phyloP scores from a whole-genome alignment of 345 rosid genomes.

The Syzygium aromaticum region DNA sequence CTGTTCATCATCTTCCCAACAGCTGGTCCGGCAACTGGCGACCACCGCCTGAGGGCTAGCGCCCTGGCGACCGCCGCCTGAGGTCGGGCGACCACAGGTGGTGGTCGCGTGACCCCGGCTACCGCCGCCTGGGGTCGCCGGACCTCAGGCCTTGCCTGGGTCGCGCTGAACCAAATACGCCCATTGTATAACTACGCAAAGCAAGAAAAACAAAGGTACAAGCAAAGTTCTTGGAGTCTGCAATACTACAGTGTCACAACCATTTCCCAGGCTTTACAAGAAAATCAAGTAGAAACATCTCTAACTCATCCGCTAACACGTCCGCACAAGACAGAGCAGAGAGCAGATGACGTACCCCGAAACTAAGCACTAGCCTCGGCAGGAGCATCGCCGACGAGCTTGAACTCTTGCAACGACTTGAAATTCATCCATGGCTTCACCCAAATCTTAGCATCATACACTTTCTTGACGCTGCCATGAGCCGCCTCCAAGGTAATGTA shows the following conservation, averaged over 20 bases:
- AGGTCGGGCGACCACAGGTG: no score
- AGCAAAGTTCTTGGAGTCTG: neutral
- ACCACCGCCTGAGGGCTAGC: no score
- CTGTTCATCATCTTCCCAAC: no score
- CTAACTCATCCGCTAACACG: neutral
- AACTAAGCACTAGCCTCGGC: neutral
- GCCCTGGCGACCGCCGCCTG: no score
- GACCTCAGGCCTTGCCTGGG: no score
- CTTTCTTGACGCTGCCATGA: constrained; percentile 75
- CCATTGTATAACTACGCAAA: neutral
- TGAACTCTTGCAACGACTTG: constrained; percentile 81
- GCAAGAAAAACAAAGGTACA: neutral
- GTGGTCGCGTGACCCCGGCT: no score
- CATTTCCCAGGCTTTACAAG: neutral
- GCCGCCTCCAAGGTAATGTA: constrained; percentile 65
- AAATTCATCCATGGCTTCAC: constrained; percentile 87
- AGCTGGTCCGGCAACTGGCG: no score
- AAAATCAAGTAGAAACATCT: no score
- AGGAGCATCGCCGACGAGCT: constrained; percentile 38
- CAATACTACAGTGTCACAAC: neutral
- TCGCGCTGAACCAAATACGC: no score
- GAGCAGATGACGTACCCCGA: neutral
- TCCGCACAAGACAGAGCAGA: neutral
- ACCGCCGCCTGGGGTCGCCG: no score
- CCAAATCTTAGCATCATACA: constrained; percentile 84